Base-by-base conservation (phyloP, 2,329 filamentous ascomycete species). In the Xylariaceae sp. region DNA sequence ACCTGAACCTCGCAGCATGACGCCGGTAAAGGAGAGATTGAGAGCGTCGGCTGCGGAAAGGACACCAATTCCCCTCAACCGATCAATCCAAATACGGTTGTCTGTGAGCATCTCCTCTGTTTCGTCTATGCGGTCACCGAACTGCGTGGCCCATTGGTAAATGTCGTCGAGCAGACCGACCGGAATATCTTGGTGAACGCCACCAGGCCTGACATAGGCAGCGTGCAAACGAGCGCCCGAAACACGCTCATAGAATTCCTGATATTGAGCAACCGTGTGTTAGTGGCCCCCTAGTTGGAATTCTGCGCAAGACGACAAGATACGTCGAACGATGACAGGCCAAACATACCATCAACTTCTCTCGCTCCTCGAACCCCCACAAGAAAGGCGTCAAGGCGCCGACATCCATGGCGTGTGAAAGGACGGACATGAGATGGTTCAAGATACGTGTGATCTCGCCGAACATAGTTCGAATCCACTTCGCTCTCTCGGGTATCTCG, bases 201-300 rank as follows among this genome's bases (percentile, higher is more conserved):
- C 94, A 67, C 94, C 94, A 45, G 94, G 94, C 65, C 94, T 89
- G 66, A 99, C 88, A 71, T 99, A 99, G 66, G 94, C 94, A 56
- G 94, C 89, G 76, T 99, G 94, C 49, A 99, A 84, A 79, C 94
- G 94, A 64, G 94, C 94, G 71, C 94, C 94, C 39, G 94, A 99
- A 55, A 99, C 95, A 78, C 94, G 91, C 76, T 99, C 94, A 73
- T 99, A 99, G 78, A 99, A 99, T 85, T 99, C 94, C 92, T 97
- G 18, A 22, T 8, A 40, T 19, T 51, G 49, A 51, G 16, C 18
- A 30, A 49, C 6, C n/a, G 42, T 15, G 10, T 7, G 29, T 57
- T 42, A 57, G 49, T 34, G 30, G 30, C 16, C 15, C 15, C 8
- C 29, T 12, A 18, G 7, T 6, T 5, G 12, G n/a, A 6, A 30